A percentile compares a stretch with the other conserved stretches of the same genome.
phyloP scores from a whole-genome alignment of 2,329 filamentous ascomycete species.

The Aspergillus niger region DNA sequence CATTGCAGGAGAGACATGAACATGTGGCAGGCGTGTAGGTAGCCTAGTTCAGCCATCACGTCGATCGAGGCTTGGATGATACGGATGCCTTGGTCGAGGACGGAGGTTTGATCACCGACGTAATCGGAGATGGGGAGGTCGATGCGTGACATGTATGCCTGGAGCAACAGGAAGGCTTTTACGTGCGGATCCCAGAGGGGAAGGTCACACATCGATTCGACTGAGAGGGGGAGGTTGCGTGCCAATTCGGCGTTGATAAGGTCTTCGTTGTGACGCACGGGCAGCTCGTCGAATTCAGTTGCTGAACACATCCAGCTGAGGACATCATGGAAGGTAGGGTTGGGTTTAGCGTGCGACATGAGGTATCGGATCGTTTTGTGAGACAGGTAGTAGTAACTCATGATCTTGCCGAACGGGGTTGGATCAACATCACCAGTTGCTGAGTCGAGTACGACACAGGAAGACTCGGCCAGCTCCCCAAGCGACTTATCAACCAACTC shows the following conservation, averaged over 20 bases:
- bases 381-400: slow-evolving; percentile 98
- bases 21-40: slow-evolving; percentile 72
- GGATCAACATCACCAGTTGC: slow-evolving; percentile 83
- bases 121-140: slow-evolving; percentile 95
- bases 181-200: slow-evolving; percentile 99
- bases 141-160: slow-evolving; percentile 92
- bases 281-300: slow-evolving; percentile 95
- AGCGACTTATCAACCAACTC: slow-evolving; percentile 87
- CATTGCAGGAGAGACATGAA: slow-evolving; percentile 88
- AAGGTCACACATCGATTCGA: slow-evolving; percentile 62
- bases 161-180: slow-evolving; percentile 89
- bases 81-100: slow-evolving; percentile 94
- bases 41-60: slow-evolving; percentile 85
- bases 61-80: slow-evolving; percentile 96
- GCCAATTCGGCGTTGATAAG: slow-evolving; percentile 92
- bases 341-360: slow-evolving; percentile 70
- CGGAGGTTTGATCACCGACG: slow-evolving; percentile 84
- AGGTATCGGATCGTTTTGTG: slow-evolving; percentile 92
- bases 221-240: slow-evolving; percentile 72
- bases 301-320: slow-evolving; percentile 91
- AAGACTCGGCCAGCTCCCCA: slow-evolving; percentile 76
- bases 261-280: slow-evolving; percentile 97
- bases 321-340: slow-evolving; percentile 77
- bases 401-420: slow-evolving; percentile 93
- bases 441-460: slow-evolving; percentile 77